A percentile compares a stretch with the other conserved stretches of the same genome.
These are phyloP conservation scores for Ochetophila trinervis DNA, from an alignment of 306 rosid genomes.

Conservation along the genomic window DNA sequence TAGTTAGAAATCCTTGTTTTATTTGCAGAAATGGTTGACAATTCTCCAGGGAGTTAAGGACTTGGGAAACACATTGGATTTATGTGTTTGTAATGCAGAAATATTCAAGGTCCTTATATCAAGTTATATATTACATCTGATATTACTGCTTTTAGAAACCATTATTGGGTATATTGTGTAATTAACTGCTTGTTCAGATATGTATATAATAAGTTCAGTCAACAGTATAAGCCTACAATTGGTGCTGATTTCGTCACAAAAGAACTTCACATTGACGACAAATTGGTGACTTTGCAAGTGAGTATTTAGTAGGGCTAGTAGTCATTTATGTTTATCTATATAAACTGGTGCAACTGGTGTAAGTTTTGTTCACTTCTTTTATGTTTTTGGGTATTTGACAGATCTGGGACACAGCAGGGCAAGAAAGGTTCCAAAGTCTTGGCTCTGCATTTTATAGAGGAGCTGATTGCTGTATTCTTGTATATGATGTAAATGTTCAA, in stretches of 20 bases:
- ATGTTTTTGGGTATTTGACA: constrained; percentile 24
- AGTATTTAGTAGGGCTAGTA: constrained; percentile 9
- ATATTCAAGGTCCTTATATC: too few species aligned
- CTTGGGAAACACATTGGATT: background rate
- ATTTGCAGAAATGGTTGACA: background rate
- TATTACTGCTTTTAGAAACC: background rate
- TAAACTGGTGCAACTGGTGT: background rate
- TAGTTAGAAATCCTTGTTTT: background rate
- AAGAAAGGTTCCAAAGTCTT: constrained; percentile 82
- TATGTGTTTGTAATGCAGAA: background rate
- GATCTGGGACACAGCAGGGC: constrained; percentile 99
- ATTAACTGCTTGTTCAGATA: constrained; percentile 59
- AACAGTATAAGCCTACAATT: constrained; percentile 79
- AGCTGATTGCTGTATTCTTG: constrained; percentile 91
- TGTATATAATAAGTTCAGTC: constrained; percentile 65
- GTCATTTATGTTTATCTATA: background rate
- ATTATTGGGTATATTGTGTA: constrained; percentile 20
- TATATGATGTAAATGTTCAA: constrained; percentile 65
- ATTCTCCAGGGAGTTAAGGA: background rate
- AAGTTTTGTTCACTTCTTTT: constrained; percentile 1
- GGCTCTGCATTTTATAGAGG: constrained; percentile 90
- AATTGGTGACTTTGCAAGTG: constrained; percentile 80
- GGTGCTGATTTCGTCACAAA: constrained; percentile 98
- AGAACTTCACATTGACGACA: constrained; percentile 72
- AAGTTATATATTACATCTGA: background rate